phyloP scores from a whole-genome alignment of 345 rosid species.

The Sapria himalayana region DNA sequence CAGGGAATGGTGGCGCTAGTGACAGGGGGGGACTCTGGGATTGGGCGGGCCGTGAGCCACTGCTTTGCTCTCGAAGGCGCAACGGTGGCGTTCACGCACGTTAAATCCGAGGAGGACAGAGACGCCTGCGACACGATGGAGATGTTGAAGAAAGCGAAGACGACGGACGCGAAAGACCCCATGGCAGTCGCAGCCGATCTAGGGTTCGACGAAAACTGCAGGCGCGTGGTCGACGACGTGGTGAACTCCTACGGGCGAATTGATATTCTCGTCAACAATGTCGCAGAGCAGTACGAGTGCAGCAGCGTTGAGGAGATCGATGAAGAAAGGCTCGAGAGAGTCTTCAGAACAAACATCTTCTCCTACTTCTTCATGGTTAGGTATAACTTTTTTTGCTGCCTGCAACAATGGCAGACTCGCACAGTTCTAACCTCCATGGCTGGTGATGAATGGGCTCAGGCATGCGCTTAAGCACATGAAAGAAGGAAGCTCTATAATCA shows the following conservation, averaged over 20 bases:
- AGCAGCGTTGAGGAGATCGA: conserved; percentile 39
- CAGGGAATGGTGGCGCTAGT: conserved; percentile 65
- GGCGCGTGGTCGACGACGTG: conserved; percentile 38
- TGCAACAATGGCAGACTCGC: too few species aligned
- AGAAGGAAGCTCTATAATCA: conserved; percentile 53
- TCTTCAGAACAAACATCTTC: conserved; percentile 53
- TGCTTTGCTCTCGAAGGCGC: conserved; percentile 41
- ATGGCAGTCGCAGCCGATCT: conserved; percentile 32
- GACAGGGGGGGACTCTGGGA: conserved; percentile 75
- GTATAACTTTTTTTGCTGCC: conserved; percentile 7
- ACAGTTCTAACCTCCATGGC: neutral
- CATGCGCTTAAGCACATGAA: conserved; percentile 60
- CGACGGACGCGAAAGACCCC: conserved; percentile 35
- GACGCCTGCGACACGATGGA: conserved; percentile 42
- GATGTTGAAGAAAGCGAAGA: conserved; percentile 21
- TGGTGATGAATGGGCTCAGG: conserved; percentile 11
- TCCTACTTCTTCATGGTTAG: conserved; percentile 34
- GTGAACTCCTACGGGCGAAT: conserved; percentile 34
- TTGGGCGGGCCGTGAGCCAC: conserved; percentile 45
- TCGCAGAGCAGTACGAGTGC: conserved; percentile 37
- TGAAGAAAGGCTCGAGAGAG: conserved; percentile 44
- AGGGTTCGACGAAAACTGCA: conserved; percentile 54
- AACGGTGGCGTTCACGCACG: conserved; percentile 53
- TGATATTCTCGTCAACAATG: conserved; percentile 49
- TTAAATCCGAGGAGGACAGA: conserved; percentile 41